Conservation (phyloP, 768 basidiomycete genomes). For the Trametes punicea region DNA sequence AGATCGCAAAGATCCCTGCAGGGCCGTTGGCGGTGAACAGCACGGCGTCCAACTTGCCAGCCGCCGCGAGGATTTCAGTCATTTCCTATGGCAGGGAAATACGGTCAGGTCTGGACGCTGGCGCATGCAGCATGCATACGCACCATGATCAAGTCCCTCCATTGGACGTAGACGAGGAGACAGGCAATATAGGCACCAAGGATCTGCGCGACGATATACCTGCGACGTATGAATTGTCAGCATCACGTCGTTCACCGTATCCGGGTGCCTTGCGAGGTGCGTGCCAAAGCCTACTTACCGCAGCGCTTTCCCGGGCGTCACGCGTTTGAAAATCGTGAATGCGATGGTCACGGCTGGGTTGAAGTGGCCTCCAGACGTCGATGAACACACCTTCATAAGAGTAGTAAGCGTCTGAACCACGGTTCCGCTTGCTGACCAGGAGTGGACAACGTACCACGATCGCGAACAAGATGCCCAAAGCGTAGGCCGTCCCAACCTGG, state of each 20-base stretch:
- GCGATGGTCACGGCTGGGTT: constrained; percentile 58
- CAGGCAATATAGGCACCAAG: constrained; percentile 62
- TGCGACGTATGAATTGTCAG: background rate
- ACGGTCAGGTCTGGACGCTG: background rate
- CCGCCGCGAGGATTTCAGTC: constrained; percentile 22
- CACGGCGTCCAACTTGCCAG: constrained; percentile 25
- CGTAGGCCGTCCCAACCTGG: constrained; percentile 36
- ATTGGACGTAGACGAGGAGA: constrained; percentile 59
- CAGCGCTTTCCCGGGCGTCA: constrained; percentile 49
- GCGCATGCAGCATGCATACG: background rate
- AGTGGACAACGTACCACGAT: constrained; percentile 23
- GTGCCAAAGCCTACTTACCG: constrained; percentile 41
- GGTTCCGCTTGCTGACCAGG: background rate
- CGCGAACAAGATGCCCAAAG: constrained; percentile 38
- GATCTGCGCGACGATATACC: constrained; percentile 55
- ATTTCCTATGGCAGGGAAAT: constrained; percentile 7
- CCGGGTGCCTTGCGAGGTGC: background rate
- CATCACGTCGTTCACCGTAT: background rate
- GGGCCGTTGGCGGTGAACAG: constrained; percentile 32
- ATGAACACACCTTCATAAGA: constrained; percentile 27
- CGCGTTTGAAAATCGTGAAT: constrained; percentile 49
- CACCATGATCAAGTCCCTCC: constrained; percentile 47
- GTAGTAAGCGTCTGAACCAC: background rate
- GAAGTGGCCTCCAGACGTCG: constrained; percentile 40
- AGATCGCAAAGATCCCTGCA: constrained; percentile 51